Conservation (phyloP, 352 stramenopile species). For the Stramenopiles sp. region DNA sequence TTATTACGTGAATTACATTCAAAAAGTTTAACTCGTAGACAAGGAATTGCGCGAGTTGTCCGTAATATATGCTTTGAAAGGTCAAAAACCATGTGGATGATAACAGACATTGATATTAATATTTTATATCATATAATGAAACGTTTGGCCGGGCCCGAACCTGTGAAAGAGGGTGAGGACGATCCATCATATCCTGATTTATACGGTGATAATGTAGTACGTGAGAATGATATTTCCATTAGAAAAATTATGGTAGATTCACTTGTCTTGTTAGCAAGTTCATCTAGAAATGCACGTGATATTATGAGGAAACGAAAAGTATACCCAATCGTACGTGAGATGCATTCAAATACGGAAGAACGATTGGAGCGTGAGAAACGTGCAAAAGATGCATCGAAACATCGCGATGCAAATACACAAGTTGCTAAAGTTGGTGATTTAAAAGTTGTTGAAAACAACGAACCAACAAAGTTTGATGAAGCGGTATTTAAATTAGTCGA, state of each 20-base stretch:
- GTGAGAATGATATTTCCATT: constrained; percentile 43
- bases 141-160: constrained; percentile 41
- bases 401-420: not conserved
- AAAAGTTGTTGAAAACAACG: not conserved
- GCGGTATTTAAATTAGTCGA: not conserved
- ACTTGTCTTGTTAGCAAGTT: constrained; percentile 40
- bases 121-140: constrained; percentile 49
- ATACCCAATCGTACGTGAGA: constrained; percentile 54
- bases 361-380: not conserved
- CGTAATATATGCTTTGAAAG: constrained; percentile 50
- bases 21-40: constrained; percentile 47
- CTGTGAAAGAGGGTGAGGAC: constrained; percentile 48
- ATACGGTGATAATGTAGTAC: constrained; percentile 51
- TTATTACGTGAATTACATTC: constrained; percentile 49
- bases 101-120: constrained; percentile 43
- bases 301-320: constrained; percentile 52
- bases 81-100: not conserved
- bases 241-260: constrained; percentile 43
- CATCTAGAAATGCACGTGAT: constrained; percentile 45
- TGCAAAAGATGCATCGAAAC: not conserved
- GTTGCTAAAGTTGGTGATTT: not conserved
- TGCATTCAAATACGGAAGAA: constrained; percentile 22
- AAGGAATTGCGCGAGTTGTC: constrained; percentile 35
- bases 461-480: not conserved
- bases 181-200: constrained; percentile 46